Evolutionary conservation across 352 stramenopile genomes (phyloP).

Genomic region (Pythium rhizo-oryzae): DNA sequence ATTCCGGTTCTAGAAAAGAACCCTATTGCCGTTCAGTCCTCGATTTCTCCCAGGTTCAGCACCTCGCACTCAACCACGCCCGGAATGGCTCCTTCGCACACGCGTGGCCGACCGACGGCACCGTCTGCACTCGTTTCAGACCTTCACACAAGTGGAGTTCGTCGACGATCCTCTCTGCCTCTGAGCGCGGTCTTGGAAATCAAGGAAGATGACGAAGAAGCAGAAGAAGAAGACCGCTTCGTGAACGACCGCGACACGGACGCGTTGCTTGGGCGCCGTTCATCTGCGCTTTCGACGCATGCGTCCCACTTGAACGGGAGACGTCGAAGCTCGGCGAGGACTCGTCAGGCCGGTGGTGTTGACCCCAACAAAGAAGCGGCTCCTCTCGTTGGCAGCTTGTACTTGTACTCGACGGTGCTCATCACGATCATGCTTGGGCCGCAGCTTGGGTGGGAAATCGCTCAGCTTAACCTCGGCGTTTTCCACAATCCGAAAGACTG

Average conservation of each 20-base stretch:
- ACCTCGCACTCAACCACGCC: neutral
- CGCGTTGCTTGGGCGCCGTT: slow-evolving; percentile 10
- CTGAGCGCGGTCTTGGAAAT: slow-evolving; percentile 27
- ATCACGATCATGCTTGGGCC: slow-evolving; percentile 41
- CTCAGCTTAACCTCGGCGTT: slow-evolving; percentile 45
- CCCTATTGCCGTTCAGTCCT: slow-evolving; percentile 7
- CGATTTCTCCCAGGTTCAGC: neutral
- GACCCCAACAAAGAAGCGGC: slow-evolving; percentile 19
- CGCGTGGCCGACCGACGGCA: neutral
- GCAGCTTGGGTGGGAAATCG: slow-evolving; percentile 47
- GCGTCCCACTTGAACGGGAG: slow-evolving; percentile 1
- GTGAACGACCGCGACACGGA: slow-evolving; percentile 19
- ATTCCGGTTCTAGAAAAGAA: slow-evolving; percentile 8
- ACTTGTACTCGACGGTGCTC: slow-evolving; percentile 41
- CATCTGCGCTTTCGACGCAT: slow-evolving; percentile 14
- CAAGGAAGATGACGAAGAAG: slow-evolving; percentile 25
- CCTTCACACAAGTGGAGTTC: slow-evolving; percentile 16
- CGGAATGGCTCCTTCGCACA: neutral
- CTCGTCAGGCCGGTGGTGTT: neutral
- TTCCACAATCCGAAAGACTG: slow-evolving; percentile 48
- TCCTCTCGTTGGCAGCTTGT: slow-evolving; percentile 28
- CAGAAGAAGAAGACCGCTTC: slow-evolving; percentile 24
- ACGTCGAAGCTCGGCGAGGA: slow-evolving; percentile 13
- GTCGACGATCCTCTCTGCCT: slow-evolving; percentile 22
- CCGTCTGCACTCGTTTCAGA: neutral